Base-by-base conservation (phyloP, 345 rosid species). In the Diplotaxis tenuifolia region DNA sequence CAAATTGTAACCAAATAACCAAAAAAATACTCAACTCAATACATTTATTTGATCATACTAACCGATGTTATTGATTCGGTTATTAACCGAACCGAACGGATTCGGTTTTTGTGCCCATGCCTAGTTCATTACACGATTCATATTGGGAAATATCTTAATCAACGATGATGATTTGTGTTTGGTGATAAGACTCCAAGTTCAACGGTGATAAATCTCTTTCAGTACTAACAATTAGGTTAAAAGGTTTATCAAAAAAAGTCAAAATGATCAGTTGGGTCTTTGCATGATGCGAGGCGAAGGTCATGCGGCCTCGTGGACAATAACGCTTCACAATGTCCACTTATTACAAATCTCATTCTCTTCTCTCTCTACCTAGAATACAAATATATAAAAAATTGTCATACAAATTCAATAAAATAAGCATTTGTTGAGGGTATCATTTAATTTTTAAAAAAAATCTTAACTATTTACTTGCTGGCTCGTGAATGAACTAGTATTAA, bases 201-300 rank as follows among this genome's bases (percentile, higher is more conserved):
- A 54, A 62, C 23, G 70, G 70, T 69, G 61, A 45, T 56, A 76
- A 76, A 63, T 56, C 71, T 63, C 67, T 31, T 10, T 28, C 42
- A 19, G 21, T 59, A n/a, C n/a, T n/a, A 21, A 47, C 19, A 29
- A 12, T 40, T 56, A 65, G 18, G 71, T 28, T 28, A 25, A 63
- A 47, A 38, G 34, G 36, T 21, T 18, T 47, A 36, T 21, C 27
- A 12, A 1, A 38, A 31, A 4, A 71, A 59, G 79, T 79, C 77
- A 75, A 71, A 65, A 40, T 25, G 42, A 40, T 71, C 11, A 68
- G 75, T 79, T 53, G 65, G 72, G 72, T 75, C 73, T 38, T 52
- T 12, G 76, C 80, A 66, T 77, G 77, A 72, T 77, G 68, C 76
- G 25, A 71, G 80, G 80, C 80, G 80, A 65, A 77, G 80, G 80